phyloP scores from a whole-genome alignment of 306 rosid genomes.

The Sphenostylis stenocarpa region DNA sequence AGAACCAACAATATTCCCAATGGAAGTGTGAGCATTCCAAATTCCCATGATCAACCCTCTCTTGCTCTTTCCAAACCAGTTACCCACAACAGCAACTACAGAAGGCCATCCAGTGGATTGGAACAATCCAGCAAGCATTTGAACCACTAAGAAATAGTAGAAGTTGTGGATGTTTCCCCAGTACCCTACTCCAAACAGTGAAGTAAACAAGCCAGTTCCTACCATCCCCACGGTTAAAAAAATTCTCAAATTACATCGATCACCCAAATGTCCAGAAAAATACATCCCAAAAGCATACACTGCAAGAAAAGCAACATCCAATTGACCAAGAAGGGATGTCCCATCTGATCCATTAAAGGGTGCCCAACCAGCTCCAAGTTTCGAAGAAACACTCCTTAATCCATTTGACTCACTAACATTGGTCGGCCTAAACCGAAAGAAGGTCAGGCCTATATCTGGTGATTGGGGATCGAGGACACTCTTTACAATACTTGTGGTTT shows the following conservation, averaged over 20 bases:
- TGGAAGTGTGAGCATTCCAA: constrained; percentile 98
- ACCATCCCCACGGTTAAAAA: constrained; percentile 88
- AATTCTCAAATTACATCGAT: constrained; percentile 72
- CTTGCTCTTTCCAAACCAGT: constrained; percentile 96
- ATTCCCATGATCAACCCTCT: constrained; percentile 98
- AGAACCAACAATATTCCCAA: constrained; percentile 94
- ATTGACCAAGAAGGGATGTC: constrained; percentile 78
- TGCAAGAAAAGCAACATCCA: constrained; percentile 90
- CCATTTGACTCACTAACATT: constrained; percentile 29
- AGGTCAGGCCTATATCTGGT: constrained; percentile 39
- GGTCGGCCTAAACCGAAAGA: constrained; percentile 34
- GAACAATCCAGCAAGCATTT: constrained; percentile 90
- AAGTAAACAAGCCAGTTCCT: constrained; percentile 89
- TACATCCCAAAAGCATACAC: constrained; percentile 92
- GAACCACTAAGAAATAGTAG: constrained; percentile 64
- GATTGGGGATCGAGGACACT: constrained; percentile 91
- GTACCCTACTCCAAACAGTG: constrained; percentile 80
- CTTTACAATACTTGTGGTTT: constrained; percentile 91
- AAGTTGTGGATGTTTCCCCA: constrained; percentile 81
- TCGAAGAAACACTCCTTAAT: constrained; percentile 35
- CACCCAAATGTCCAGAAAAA: constrained; percentile 95
- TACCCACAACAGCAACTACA: constrained; percentile 90
- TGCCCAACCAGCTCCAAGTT: constrained; percentile 79
- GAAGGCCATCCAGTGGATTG: constrained; percentile 99
- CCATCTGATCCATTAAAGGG: constrained; percentile 85